phyloP scores from a whole-genome alignment of 768 basidiomycete species.

The Hericium coralloides region DNA sequence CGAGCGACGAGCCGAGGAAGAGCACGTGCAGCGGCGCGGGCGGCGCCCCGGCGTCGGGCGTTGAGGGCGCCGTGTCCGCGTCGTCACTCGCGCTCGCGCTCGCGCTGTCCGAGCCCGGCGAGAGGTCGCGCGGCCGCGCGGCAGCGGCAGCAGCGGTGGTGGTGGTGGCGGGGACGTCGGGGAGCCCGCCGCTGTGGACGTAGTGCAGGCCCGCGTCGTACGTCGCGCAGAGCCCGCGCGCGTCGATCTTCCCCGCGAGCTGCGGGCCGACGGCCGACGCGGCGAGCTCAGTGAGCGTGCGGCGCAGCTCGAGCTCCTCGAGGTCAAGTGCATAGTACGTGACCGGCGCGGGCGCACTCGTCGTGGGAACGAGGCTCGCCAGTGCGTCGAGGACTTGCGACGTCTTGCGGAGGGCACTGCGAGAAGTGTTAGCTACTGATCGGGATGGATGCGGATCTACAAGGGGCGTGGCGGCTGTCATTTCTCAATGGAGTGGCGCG shows the following conservation, averaged over 20 bases:
- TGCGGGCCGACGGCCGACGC: conserved; percentile 51
- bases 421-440: not conserved
- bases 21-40: conserved; percentile 65
- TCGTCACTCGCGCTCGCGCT: conserved; percentile 7
- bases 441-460: no score
- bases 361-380: conserved; percentile 39
- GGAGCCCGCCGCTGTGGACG: conserved; percentile 55
- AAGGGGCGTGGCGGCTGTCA: no score
- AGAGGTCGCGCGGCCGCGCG: conserved; percentile 22
- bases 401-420: conserved; percentile 81
- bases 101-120: conserved; percentile 31
- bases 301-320: conserved; percentile 75
- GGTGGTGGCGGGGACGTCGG: not conserved
- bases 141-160: conserved; percentile 5
- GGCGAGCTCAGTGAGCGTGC: conserved; percentile 64
- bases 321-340: conserved; percentile 93
- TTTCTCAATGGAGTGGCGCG: no score
- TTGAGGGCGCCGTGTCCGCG: conserved; percentile 31
- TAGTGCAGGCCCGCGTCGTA: conserved; percentile 86
- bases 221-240: conserved; percentile 84
- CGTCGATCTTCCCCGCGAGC: conserved; percentile 64
- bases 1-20: conserved; percentile 88
- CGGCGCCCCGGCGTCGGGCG: conserved; percentile 30
- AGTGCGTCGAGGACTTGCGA: conserved; percentile 73
- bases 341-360: conserved; percentile 37